Percentiles rank a stretch among this genome's conserved stretches.
Conservation (phyloP, 805 yeast genomes). For the Hanseniaspora singularis region DNA sequence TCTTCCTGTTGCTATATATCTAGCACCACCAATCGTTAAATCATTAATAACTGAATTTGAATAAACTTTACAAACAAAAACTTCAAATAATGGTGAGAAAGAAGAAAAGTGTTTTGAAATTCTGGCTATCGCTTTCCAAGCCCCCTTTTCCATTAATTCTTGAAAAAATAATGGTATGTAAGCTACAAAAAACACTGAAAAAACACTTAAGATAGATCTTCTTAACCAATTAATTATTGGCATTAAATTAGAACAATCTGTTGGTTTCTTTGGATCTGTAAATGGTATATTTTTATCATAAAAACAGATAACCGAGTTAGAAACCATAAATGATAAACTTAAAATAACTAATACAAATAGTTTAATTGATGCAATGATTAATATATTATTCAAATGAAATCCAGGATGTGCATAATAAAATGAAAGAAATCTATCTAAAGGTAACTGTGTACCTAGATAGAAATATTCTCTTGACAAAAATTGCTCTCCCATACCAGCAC, state of each 20-base stretch:
- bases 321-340: constrained; percentile 52
- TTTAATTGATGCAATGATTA: constrained; percentile 57
- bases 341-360: constrained; percentile 46
- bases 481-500: constrained; percentile 87
- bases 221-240: constrained; percentile 68
- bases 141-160: constrained; percentile 63
- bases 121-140: constrained; percentile 55
- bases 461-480: constrained; percentile 72
- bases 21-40: constrained; percentile 66
- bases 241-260: constrained; percentile 57
- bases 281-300: constrained; percentile 47
- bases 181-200: constrained; percentile 61
- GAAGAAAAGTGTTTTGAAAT: constrained; percentile 56
- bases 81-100: constrained; percentile 65
- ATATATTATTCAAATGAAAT: constrained; percentile 67
- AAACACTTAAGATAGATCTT: constrained; percentile 60
- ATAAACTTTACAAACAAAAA: constrained; percentile 66
- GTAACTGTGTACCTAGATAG: constrained; percentile 64
- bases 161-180: constrained; percentile 67
- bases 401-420: constrained; percentile 83
- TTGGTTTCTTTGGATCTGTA: constrained; percentile 50
- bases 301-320: constrained; percentile 49
- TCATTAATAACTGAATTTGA: constrained; percentile 59
- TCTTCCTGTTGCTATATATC: constrained; percentile 72
- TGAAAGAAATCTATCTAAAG: constrained; percentile 64